Evolutionary conservation across 306 rosid genomes (phyloP).

Genomic region (Cyclanthera cordifolia): DNA sequence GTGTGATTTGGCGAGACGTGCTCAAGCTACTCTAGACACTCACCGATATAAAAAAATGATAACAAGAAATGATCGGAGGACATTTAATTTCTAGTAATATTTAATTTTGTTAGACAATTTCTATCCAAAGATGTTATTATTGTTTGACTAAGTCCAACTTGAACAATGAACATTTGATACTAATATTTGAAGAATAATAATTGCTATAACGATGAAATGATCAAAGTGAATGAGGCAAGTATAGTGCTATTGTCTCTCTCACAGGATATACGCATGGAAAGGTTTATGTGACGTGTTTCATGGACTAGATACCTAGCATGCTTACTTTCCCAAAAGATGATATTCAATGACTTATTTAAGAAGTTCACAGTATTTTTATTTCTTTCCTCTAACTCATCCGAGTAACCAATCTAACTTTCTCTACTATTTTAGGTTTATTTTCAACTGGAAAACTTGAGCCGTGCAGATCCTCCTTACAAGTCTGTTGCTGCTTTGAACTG

Average conservation of each 20-base stretch:
- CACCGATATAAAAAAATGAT: too few relatives aligned
- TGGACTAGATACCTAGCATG: background rate
- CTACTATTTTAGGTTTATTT: conserved; percentile 58
- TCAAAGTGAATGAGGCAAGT: background rate
- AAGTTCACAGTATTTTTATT: background rate
- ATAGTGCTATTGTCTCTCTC: background rate
- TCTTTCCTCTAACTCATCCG: background rate
- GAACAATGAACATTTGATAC: background rate
- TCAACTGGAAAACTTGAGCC: conserved; percentile 76
- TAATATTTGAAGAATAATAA: background rate
- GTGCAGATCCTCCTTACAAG: conserved; percentile 66
- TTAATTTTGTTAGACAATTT: background rate
- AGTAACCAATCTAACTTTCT: conserved; percentile 21
- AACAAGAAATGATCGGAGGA: background rate
- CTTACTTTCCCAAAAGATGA: background rate
- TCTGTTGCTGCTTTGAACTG: conserved; percentile 86
- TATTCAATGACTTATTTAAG: background rate
- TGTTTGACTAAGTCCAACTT: background rate
- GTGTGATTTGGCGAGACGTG: too few relatives aligned
- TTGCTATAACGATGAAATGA: background rate
- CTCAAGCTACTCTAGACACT: too few relatives aligned
- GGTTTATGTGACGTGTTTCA: background rate
- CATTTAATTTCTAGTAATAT: background rate
- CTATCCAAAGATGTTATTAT: background rate
- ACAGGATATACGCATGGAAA: background rate